These are phyloP conservation scores for Verticillium nubilum DNA, from an alignment of 2,329 filamentous ascomycete genomes.

Conservation along the genomic window DNA sequence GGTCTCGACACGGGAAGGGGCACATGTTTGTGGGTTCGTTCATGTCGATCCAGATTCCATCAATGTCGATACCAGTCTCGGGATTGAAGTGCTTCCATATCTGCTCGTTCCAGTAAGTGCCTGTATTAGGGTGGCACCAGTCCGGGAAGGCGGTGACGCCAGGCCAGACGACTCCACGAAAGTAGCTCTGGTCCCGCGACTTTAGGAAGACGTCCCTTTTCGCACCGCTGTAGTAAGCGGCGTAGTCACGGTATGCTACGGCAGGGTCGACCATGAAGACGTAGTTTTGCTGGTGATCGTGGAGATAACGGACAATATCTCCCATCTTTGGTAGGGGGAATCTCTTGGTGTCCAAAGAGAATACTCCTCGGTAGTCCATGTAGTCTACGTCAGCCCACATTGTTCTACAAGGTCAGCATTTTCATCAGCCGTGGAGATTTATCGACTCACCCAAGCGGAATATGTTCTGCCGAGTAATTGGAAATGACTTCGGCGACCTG, in stretches of 20 bases:
- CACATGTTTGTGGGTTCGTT: slow-evolving; percentile 36
- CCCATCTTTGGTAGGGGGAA: slow-evolving; percentile 59
- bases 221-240: slow-evolving; percentile 33
- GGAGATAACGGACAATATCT: slow-evolving; percentile 61
- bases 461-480: slow-evolving; percentile 60
- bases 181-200: slow-evolving; percentile 49
- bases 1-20: slow-evolving; percentile 27
- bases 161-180: slow-evolving; percentile 69
- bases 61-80: slow-evolving; percentile 64
- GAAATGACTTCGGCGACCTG: slow-evolving; percentile 61
- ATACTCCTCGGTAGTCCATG: slow-evolving; percentile 38
- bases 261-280: slow-evolving; percentile 76
- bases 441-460: slow-evolving; percentile 54
- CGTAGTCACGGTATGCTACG: slow-evolving; percentile 41
- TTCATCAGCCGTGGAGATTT: too few species aligned
- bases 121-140: slow-evolving; percentile 65
- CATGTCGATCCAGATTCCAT: slow-evolving; percentile 75
- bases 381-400: slow-evolving; percentile 54
- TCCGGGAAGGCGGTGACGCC: slow-evolving; percentile 69
- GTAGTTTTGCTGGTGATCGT: slow-evolving; percentile 62
- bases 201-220: slow-evolving; percentile 41
- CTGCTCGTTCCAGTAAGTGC: slow-evolving; percentile 65
- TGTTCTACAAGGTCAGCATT: slow-evolving; percentile 22
- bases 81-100: slow-evolving; percentile 60
- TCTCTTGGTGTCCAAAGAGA: slow-evolving; percentile 58